Evolutionary conservation across 139 green algal genomes (phyloP).

Genomic region (Chlamydomonas urium): DNA sequence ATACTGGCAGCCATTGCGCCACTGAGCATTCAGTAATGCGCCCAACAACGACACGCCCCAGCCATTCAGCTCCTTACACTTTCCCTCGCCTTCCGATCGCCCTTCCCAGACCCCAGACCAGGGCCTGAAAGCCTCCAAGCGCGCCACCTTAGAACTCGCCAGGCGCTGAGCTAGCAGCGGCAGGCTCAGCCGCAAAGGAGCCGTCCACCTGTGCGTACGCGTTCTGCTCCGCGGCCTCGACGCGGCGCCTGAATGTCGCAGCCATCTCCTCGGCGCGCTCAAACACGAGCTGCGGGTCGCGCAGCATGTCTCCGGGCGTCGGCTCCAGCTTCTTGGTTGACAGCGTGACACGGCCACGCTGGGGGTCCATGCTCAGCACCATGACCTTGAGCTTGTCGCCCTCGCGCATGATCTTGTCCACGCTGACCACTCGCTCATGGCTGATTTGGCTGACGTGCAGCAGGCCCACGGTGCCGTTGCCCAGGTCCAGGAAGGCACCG

Average conservation of each 20-base stretch:
- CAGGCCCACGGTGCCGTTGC: slow-evolving; percentile 80
- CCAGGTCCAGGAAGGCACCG: slow-evolving; percentile 95
- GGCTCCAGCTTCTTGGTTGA: slow-evolving; percentile 98
- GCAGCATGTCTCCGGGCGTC: slow-evolving; percentile 92
- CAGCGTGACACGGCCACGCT: slow-evolving; percentile 82
- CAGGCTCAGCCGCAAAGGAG: not conserved
- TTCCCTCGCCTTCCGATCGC: too few species aligned
- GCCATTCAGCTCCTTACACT: too few species aligned
- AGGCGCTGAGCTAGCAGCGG: too few species aligned
- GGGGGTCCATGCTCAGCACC: slow-evolving; percentile 78
- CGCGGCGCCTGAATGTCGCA: slow-evolving; percentile 55
- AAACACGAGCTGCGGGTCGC: slow-evolving; percentile 86
- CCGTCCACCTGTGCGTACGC: not conserved
- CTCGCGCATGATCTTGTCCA: slow-evolving; percentile 72
- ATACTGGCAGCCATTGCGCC: too few species aligned
- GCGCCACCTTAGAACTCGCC: too few species aligned
- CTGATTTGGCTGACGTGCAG: slow-evolving; percentile 98
- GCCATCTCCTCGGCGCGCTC: slow-evolving; percentile 95
- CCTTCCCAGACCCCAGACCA: too few species aligned
- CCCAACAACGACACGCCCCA: too few species aligned
- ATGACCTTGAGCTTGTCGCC: slow-evolving; percentile 95
- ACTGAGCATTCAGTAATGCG: too few species aligned
- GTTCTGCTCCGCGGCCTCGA: slow-evolving; percentile 13
- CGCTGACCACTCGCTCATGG: slow-evolving; percentile 82
- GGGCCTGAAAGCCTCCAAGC: too few species aligned